Evolutionary conservation across 2,329 filamentous ascomycete species (phyloP), one percentile per base, ranked within the genome.

Genomic region (Clonostachys rhizophaga): DNA sequence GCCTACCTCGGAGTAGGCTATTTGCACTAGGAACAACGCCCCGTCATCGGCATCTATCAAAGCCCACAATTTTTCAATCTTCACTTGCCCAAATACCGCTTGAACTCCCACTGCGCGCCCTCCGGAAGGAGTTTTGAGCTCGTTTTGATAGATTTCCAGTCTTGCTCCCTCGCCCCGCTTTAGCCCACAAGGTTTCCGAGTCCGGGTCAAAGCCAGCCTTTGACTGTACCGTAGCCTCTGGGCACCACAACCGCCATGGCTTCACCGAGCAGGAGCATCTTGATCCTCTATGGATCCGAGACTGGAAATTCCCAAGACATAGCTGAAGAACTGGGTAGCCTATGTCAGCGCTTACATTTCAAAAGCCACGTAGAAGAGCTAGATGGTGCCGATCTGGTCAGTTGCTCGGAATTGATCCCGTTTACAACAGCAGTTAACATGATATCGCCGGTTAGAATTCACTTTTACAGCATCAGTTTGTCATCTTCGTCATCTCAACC

Each of bases 241-340:
- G 9, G 24, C 24, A 30, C 24, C 24, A 30, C 24, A 30, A 30
- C 24, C 24, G 8, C 9, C 24, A 30, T 30, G 24, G 24, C 24
- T 30, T 30, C 24, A 30, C 24, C 24, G 24, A 9, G 24, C 34
- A 54, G 78, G 54, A 70, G 68, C 49, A 65, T 79, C 44, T 79
- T 95, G 54, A 76, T 99, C 49, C 77, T 95, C 34, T 99, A 96
- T 68, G 94, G 90, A 47, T 95, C 92, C 37, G 94, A 99, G 71
- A 97, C 91, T 18, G 94, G 94, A 48, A 96, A 94, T 61, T 86
- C 90, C 47, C 89, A 96, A 66, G 92, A 97, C 67, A 81, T 92
- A 52, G 92, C 94, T 17, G 84, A 90, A 58, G 90, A 96, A 63
- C 72, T 97, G 51, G 89, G 86, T 37, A 76, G 84, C 39, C 67